Base-by-base conservation (phyloP, 2,329 filamentous ascomycete genomes). In the Xylariaceae sp. region DNA sequence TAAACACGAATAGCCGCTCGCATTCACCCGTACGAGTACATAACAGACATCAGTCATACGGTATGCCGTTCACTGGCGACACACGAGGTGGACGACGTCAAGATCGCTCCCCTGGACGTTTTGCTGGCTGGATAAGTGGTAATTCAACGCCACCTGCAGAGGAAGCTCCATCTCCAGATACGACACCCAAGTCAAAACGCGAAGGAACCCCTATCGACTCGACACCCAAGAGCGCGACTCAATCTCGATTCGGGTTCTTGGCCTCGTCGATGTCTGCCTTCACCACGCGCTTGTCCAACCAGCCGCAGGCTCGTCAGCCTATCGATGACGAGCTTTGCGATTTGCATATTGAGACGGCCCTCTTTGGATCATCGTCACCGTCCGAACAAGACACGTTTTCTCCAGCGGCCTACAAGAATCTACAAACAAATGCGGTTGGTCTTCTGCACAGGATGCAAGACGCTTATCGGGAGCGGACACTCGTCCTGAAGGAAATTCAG, bases 371-470 rank as follows among this genome's bases (percentile, higher is more conserved):
- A 1, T 64, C 65, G 2, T 53, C 64, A 0, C 64, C 73, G 1
- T 50, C 54, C 0, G 66, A 72, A 11, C 60, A 6, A 4, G 73
- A 79, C 31, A 55, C 72, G 1, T 79, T 80, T 57, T 80, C 78
- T 1, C 78, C 78, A 0, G 68, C 74, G 0, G 73, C 74, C 9
- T 83, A 73, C 62, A 80, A 79, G 56, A 81, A 78, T 54, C 66
- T 82, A n/a, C 76, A 78, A 43, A 61, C 65, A 48, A 79, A 78
- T 42, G 80, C 81, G 3, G 64, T 67, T 4, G 73, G 75, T 3
- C 61, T 83, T 4, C 57, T 84, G 18, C 65, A 64, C 17, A 73
- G 68, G 54, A 73, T 83, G 49, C 81, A 83, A 52, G 63, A 61
- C 9, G 79, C 79, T 22, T 83, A 83, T 57, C 74, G 74, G 36